Base-by-base conservation (phyloP, 192 early-diverging fungal species). In the Dispira simplex region DNA sequence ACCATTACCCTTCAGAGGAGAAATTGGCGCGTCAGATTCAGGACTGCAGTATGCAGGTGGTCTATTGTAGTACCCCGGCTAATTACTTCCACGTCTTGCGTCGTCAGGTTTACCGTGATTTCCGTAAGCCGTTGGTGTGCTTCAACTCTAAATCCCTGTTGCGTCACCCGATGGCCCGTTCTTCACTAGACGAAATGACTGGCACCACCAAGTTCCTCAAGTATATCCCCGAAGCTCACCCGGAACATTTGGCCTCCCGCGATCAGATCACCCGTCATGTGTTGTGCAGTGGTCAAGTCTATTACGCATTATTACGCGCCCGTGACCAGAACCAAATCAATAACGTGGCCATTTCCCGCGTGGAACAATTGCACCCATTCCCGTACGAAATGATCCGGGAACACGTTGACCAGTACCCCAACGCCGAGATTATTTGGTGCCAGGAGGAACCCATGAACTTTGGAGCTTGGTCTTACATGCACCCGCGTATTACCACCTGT, bases 1-100 rank as follows among this genome's bases (percentile, higher is more conserved):
- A 88, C 75, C 70, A 77, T 45, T 91, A 77, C 78, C 89, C 89
- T 3, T 70, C 82, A 12, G 75, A 79, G 14, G 89, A 90, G 71
- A 87, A 89, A 72, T 69, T 89, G 51, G 76, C 90, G 25, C 83
- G 95, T 47, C 93, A 96, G 78, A 92, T 95, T 70, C 95, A 97
- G 76, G 93, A 97, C 75, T 92, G 90, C 79, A 98, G 93, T 82
- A 92, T 96, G 86, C 92, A 95, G 80, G 88, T 98, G 14, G 86
- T 93, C 13, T 93, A 95, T 81, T 87, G 89, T 54, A 88, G 92
- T n/a, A 95, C 94, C 16, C 95, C 95, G n/a, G 83, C 88, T 65
- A 95, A 98, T 74, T 96, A 92, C 81, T 98, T 92, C 87, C 95
- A 98, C 68, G 90, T 75, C 0, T 77, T 98, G 68, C 84, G 95